Percentiles rank a stretch among this genome's conserved stretches.
These are phyloP conservation scores for Botryotinia calthae DNA, from an alignment of 2,329 filamentous ascomycete genomes.

Conservation along the genomic window DNA sequence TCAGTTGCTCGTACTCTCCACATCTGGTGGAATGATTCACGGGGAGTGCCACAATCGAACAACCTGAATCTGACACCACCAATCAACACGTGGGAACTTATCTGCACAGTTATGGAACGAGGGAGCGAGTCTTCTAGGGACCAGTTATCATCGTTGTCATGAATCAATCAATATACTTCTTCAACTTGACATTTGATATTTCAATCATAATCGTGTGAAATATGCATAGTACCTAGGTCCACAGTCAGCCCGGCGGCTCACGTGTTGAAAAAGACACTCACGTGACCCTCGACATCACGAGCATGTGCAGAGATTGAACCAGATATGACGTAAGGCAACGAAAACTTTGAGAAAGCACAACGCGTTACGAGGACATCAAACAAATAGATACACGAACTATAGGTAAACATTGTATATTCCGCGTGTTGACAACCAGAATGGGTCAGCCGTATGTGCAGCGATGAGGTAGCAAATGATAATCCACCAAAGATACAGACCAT, in stretches of 20 bases:
- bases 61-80: background rate
- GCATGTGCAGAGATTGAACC: background rate
- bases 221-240: background rate
- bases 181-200: background rate
- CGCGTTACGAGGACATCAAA: background rate
- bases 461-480: background rate
- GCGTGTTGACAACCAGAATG: background rate
- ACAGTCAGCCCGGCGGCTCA: background rate
- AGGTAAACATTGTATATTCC: background rate
- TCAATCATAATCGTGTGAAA: background rate
- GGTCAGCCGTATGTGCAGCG: background rate
- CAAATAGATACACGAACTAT: background rate
- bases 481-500: background rate
- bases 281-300: background rate
- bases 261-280: fast-evolving
- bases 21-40: background rate
- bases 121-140: background rate
- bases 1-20: background rate
- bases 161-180: background rate
- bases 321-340: background rate
- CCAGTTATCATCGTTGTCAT: background rate
- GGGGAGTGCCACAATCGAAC: background rate
- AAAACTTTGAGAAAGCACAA: background rate
- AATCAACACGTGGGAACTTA: background rate
- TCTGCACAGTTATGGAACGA: background rate